A percentile compares a stretch with the other conserved stretches of the same genome.
Evolutionary conservation across 2,329 filamentous ascomycete species (phyloP).

Genomic region (Lachnellula occidentalis): DNA sequence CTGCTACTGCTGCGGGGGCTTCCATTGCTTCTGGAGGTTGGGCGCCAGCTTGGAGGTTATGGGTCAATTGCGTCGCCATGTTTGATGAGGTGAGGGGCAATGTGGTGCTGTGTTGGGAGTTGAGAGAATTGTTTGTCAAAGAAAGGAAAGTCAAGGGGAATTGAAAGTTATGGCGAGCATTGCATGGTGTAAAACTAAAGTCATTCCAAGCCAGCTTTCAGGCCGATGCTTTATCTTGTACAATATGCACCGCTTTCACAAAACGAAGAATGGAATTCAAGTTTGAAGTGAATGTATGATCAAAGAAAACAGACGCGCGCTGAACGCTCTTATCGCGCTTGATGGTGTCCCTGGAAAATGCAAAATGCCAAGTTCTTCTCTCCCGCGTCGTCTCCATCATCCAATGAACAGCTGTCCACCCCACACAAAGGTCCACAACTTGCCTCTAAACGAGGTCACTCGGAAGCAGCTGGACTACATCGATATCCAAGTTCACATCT

Average conservation of each 20-base stretch:
- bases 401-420: constrained; percentile 4
- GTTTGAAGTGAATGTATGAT: background rate
- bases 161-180: background rate
- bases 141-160: background rate
- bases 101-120: background rate
- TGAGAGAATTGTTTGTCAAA: background rate
- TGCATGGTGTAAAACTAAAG: background rate
- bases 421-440: constrained; percentile 16
- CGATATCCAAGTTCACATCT: background rate
- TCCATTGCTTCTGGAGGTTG: background rate
- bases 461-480: background rate
- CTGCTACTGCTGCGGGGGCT: constrained; percentile 11
- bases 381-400: background rate
- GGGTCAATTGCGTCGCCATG: background rate
- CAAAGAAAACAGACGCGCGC: background rate
- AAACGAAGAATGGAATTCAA: background rate
- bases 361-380: background rate
- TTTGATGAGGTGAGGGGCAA: background rate
- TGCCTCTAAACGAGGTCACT: constrained; percentile 11
- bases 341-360: background rate
- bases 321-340: background rate
- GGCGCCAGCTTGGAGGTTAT: background rate
- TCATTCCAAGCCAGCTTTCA: background rate
- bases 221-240: too few species aligned
- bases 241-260: background rate